Conservation (phyloP, 768 basidiomycete species). For the Cystobasidium ongulense region DNA sequence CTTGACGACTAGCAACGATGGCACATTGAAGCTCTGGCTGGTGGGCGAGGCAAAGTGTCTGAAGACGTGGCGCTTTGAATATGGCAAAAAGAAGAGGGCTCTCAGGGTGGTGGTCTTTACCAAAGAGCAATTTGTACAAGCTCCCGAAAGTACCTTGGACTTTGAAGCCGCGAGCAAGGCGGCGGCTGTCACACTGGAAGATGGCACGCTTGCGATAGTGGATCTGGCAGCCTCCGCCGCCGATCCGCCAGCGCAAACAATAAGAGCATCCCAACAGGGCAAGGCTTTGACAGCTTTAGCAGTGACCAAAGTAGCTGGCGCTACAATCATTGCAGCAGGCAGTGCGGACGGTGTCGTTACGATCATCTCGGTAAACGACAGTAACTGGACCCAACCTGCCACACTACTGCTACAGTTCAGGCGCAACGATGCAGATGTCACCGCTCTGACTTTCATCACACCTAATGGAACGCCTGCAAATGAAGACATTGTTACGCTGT, state of each 20-base stretch:
- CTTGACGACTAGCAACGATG: constrained; percentile 61
- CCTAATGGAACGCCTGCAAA: background rate
- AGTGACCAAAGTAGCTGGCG: background rate
- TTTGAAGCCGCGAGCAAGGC: background rate
- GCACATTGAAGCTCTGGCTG: constrained; percentile 65
- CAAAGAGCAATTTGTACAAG: background rate
- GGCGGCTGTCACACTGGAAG: background rate
- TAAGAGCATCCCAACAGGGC: background rate
- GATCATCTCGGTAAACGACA: background rate
- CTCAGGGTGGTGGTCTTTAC: background rate
- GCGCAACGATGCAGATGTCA: constrained; percentile 22
- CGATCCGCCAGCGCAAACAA: constrained; percentile 1
- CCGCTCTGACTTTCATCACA: background rate
- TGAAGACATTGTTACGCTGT: background rate
- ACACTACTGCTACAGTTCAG: background rate
- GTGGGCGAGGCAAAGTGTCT: constrained; percentile 54
- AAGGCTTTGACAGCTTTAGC: background rate
- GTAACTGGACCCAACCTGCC: background rate
- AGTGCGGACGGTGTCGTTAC: constrained; percentile 10
- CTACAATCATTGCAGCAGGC: background rate
- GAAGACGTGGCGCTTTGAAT: constrained; percentile 41
- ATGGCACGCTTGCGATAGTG: constrained; percentile 1
- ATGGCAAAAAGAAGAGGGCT: background rate
- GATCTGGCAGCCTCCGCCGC: background rate
- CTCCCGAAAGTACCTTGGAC: background rate